Conservation (phyloP, 176 grass and related monocot genomes). For the Cenchrus americanus region DNA sequence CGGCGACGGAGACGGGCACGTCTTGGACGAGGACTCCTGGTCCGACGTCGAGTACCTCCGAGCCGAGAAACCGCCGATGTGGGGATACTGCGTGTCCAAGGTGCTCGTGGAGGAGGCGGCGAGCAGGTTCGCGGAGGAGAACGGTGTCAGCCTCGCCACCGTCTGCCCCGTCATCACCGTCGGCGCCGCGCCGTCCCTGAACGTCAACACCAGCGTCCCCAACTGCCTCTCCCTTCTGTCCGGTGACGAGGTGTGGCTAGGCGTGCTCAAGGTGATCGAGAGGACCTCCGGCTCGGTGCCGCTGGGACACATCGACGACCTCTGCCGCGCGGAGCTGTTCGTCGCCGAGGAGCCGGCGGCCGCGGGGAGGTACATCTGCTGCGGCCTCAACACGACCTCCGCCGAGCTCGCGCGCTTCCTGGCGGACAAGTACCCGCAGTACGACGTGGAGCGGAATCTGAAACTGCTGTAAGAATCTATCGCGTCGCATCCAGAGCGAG, state of each 20-base stretch:
- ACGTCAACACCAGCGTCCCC: background rate
- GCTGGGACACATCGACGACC: slow-evolving; percentile 56
- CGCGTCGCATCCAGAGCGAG: no score
- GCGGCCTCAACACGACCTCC: slow-evolving; percentile 47
- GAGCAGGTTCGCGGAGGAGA: slow-evolving; percentile 45
- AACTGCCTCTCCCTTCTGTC: slow-evolving; percentile 49
- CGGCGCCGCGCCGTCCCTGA: background rate
- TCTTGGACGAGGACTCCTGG: background rate
- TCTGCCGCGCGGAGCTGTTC: slow-evolving; percentile 70
- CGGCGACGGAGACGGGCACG: background rate
- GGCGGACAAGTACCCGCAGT: slow-evolving; percentile 47
- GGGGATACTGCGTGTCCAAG: slow-evolving; percentile 45
- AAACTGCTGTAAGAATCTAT: no score
- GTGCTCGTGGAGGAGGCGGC: slow-evolving; percentile 65
- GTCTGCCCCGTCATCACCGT: slow-evolving; percentile 10
- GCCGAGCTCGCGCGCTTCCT: slow-evolving; percentile 46
- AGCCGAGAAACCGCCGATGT: background rate
- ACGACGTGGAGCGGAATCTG: slow-evolving; percentile 39
- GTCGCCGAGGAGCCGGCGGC: slow-evolving; percentile 42
- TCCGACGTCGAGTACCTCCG: background rate
- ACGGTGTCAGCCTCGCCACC: slow-evolving; percentile 42
- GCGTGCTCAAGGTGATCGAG: slow-evolving; percentile 3
- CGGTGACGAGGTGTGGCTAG: slow-evolving; percentile 41
- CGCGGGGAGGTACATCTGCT: slow-evolving; percentile 59
- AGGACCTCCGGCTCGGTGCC: background rate